Percentiles rank a stretch among this genome's conserved stretches.
These are phyloP conservation scores for Teunomyces barrocoloradensis DNA, from an alignment of 805 yeast genomes.

Conservation along the genomic window DNA sequence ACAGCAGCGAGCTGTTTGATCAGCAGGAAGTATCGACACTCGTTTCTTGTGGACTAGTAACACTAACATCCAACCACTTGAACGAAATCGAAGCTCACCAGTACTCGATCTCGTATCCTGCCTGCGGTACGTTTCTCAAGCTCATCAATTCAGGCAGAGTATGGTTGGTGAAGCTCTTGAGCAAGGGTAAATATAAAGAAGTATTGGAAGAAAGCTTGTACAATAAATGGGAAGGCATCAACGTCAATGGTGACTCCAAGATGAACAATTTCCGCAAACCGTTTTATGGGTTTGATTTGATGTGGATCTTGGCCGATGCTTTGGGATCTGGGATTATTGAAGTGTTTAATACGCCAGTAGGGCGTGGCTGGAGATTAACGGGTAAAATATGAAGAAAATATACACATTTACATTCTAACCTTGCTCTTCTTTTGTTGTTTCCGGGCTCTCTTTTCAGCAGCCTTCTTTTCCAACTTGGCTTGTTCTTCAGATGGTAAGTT, in stretches of 20 bases:
- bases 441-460: constrained; percentile 77
- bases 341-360: constrained; percentile 52
- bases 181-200: constrained; percentile 40
- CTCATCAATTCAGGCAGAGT: constrained; percentile 43
- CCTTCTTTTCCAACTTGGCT: constrained; percentile 73
- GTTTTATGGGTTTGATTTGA: constrained; percentile 48
- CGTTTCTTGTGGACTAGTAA: constrained; percentile 42
- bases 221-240: constrained; percentile 45
- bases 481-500: constrained; percentile 74
- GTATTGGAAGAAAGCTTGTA: constrained; percentile 39
- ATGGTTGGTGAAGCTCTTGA: constrained; percentile 42
- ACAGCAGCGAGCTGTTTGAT: constrained; percentile 14
- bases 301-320: constrained; percentile 51
- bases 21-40: constrained; percentile 29
- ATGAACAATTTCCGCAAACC: constrained; percentile 45
- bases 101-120: constrained; percentile 47
- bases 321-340: constrained; percentile 53
- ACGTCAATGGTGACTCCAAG: constrained; percentile 20
- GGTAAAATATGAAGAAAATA: constrained; percentile 37
- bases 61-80: constrained; percentile 44
- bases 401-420: constrained; percentile 18
- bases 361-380: constrained; percentile 57
- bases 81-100: constrained; percentile 38
- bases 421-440: constrained; percentile 66
- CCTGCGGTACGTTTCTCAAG: constrained; percentile 48